A percentile compares a stretch with the other conserved stretches of the same genome.
Conservation (phyloP, 2,329 filamentous ascomycete species). For the Emergomyces pasteurianus region DNA sequence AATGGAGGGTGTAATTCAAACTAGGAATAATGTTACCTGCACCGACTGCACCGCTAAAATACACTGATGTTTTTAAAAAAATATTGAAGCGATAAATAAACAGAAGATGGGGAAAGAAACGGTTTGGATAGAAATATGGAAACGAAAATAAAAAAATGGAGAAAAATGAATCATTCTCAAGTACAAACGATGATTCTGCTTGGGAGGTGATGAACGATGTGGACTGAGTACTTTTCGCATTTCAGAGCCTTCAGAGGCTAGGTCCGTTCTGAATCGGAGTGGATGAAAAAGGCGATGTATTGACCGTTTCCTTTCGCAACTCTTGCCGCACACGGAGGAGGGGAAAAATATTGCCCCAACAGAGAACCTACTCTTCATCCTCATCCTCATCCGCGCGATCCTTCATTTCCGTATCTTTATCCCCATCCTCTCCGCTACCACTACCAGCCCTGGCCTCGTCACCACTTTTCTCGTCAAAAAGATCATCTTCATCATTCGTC, state of each 20-base stretch:
- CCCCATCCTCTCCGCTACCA: slow-evolving; percentile 7
- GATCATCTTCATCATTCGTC: slow-evolving; percentile 24
- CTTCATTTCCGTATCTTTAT: slow-evolving; percentile 25
- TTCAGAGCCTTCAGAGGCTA: not conserved
- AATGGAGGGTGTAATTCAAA: not conserved
- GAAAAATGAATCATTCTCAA: not conserved
- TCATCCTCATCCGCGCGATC: slow-evolving; percentile 18
- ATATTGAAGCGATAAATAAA: not conserved
- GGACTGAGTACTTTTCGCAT: not conserved
- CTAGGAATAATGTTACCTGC: not conserved
- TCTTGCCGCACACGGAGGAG: not conserved
- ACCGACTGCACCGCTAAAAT: not conserved
- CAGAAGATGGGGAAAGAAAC: not conserved
- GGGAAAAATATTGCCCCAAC: not conserved
- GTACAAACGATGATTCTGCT: not conserved
- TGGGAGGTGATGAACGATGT: not conserved
- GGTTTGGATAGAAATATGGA: too few species aligned
- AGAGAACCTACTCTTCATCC: not conserved
- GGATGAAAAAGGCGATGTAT: not conserved
- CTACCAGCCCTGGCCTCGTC: slow-evolving; percentile 13
- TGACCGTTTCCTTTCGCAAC: not conserved
- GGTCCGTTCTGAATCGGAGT: not conserved
- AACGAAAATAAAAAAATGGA: not conserved
- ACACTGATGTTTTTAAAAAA: not conserved
- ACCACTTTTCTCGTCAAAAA: slow-evolving; percentile 24